Conservation (phyloP, 2,329 filamentous ascomycete genomes). For the Penicillium carneum region DNA sequence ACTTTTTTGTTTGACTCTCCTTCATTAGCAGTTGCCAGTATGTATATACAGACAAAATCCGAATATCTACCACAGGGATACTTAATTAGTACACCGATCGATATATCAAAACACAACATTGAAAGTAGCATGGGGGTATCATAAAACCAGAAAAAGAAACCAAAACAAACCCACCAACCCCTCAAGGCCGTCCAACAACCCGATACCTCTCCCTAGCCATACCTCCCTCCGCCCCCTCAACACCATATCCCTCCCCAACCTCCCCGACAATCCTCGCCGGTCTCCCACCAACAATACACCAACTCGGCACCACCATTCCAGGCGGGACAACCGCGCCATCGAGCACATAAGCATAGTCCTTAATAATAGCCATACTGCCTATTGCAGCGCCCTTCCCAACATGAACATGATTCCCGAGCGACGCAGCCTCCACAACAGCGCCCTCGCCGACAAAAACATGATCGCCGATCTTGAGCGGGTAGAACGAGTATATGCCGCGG, state of each 20-base stretch:
- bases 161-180: constrained; percentile 7
- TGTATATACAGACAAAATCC: not conserved
- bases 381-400: constrained; percentile 80
- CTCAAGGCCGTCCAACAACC: constrained; percentile 45
- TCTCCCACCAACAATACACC: constrained; percentile 84
- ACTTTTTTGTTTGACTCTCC: not conserved
- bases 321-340: constrained; percentile 83
- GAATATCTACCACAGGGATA: not conserved
- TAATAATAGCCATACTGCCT: constrained; percentile 87
- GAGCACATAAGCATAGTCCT: constrained; percentile 88
- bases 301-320: constrained; percentile 91
- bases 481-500: constrained; percentile 70
- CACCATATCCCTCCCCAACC: constrained; percentile 62
- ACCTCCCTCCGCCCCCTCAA: constrained; percentile 55
- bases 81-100: not conserved
- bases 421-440: constrained; percentile 80
- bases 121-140: constrained; percentile 30
- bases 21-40: not conserved
- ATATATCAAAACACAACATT: constrained; percentile 1
- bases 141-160: constrained; percentile 17
- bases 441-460: constrained; percentile 86
- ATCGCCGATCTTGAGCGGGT: constrained; percentile 89
- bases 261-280: constrained; percentile 83
- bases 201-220: constrained; percentile 54
- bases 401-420: constrained; percentile 83